Evolutionary conservation across 345 rosid species (phyloP), one percentile per base, ranked within the genome.

Genomic region (Heritiera littoralis): DNA sequence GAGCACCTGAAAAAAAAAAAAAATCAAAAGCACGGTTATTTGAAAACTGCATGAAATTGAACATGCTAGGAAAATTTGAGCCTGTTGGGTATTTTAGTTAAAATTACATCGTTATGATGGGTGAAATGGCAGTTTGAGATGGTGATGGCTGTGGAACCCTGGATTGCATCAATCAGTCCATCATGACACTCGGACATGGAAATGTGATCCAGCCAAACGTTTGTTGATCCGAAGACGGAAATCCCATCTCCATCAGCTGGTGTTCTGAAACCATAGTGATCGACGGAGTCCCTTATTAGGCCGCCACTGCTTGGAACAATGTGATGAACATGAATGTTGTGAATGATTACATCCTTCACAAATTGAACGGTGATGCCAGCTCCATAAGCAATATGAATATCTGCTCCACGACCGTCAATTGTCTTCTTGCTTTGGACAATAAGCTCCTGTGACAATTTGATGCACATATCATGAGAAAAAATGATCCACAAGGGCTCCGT

Each of bases 381-480:
- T 0, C 98, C 98, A 11, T 66, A 59, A 35, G 87, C 88, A 38
- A 93, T 87, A 54, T 88, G 93, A 68, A 93, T 86, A 18, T 75
- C 87, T 2, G 86, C 92, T 28, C 98, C 97, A 23, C 98, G 84
- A 3, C 80, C 98, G n/a, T 93, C 98, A 40, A 95, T 93, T 5
- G 98, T 95, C 82, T 92, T 93, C 74, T 91, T 76, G 71, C 88
- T 80, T 0, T 78, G 38, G 51, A 95, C 35, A 28, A 91, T 75
- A 10, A 95, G 79, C 80, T 95, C 96, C 69, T 92, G 87, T 51
- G 72, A 71, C 30, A 93, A 86, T 76, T 69, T 89, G 59, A 95
- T 95, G 68, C 86, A 7, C 98, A 95, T 91, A 85, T 88, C 75
- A 6, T 67, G 76, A 8, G 85, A 87, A 46, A 95, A 95, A 54